phyloP scores from a whole-genome alignment of 2,329 filamentous ascomycete genomes.

The Colletotrichum somersetense region DNA sequence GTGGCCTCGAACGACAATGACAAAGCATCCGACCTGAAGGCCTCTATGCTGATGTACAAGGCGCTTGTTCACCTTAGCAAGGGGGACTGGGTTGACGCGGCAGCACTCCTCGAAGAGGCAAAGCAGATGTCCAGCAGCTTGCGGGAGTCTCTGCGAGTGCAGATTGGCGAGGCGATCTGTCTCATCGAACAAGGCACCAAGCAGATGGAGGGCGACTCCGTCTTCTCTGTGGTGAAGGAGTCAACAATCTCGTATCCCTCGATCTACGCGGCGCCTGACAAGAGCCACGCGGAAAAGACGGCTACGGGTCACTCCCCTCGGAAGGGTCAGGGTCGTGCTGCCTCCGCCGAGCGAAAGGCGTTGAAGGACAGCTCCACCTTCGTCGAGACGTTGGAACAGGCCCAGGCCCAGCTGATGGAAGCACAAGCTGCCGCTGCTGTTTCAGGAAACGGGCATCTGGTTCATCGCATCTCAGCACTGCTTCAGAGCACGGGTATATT shows the following conservation, averaged over 20 bases:
- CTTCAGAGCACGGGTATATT: conserved; percentile 75
- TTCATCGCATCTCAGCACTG: conserved; percentile 73
- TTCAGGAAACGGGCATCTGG: conserved; percentile 67
- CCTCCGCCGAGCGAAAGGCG: conserved; percentile 46
- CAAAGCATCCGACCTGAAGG: conserved; percentile 49
- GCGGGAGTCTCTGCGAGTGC: conserved; percentile 59
- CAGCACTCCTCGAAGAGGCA: conserved; percentile 65
- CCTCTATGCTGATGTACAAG: conserved; percentile 56
- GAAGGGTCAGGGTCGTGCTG: conserved; percentile 43
- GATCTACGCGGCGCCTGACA: conserved; percentile 61
- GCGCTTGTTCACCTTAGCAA: conserved; percentile 61
- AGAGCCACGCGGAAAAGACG: conserved; percentile 52
- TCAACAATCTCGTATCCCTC: conserved; percentile 91
- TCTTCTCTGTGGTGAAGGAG: conserved; percentile 91
- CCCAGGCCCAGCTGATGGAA: conserved; percentile 74
- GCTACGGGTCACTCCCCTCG: conserved; percentile 52
- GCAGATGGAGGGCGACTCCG: conserved; percentile 81
- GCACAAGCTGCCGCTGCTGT: conserved; percentile 70
- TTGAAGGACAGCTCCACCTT: conserved; percentile 55
- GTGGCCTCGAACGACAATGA: conserved; percentile 9
- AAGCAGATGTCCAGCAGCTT: conserved; percentile 58
- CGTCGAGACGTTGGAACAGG: conserved; percentile 71
- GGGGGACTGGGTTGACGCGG: conserved; percentile 70
- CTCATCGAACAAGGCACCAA: conserved; percentile 77
- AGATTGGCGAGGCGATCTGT: conserved; percentile 75